These are phyloP conservation scores for Debaryomycetaceae sp. DNA, from an alignment of 1,139 yeast species.

Conservation along the genomic window DNA sequence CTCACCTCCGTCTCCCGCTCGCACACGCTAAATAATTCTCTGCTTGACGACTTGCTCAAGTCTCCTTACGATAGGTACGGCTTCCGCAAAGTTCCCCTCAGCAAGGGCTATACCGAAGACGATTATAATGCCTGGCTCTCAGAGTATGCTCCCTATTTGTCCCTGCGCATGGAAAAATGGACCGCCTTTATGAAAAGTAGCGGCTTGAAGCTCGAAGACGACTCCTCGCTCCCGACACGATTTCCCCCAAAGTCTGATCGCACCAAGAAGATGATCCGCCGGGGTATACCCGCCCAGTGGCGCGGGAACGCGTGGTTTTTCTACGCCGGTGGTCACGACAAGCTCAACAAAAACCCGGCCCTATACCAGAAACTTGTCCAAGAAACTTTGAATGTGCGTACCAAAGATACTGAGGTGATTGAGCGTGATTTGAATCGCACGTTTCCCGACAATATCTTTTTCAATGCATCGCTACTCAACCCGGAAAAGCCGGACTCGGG, in stretches of 20 bases:
- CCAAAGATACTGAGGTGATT: slow-evolving; percentile 79
- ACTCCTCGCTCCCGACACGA: slow-evolving; percentile 29
- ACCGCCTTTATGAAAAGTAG: slow-evolving; percentile 46
- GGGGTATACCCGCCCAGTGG: slow-evolving; percentile 96
- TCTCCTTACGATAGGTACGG: slow-evolving; percentile 70
- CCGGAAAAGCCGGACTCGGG: slow-evolving; percentile 1
- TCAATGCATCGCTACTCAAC: slow-evolving; percentile 21
- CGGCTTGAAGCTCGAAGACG: slow-evolving; percentile 41
- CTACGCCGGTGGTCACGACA: slow-evolving; percentile 86
- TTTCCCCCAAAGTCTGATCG: slow-evolving; percentile 84
- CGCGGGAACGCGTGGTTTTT: slow-evolving; percentile 95
- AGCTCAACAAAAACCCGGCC: slow-evolving; percentile 56
- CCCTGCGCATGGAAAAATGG: slow-evolving; percentile 71
- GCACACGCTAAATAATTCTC: no score
- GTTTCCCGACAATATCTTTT: slow-evolving; percentile 83
- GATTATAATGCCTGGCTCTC: slow-evolving; percentile 69
- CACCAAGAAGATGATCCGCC: slow-evolving; percentile 69
- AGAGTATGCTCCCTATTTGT: slow-evolving; percentile 51
- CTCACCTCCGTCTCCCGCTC: no score
- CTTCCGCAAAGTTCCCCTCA: slow-evolving; percentile 55
- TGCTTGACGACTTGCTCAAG: no score
- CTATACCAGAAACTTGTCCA: slow-evolving; percentile 58
- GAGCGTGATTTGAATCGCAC: slow-evolving; percentile 90
- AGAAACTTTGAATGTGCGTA: slow-evolving; percentile 39
- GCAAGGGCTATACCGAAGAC: slow-evolving; percentile 31